Evolutionary conservation across 2,329 filamentous ascomycete species (phyloP).

Genomic region (Curvularia lunata): DNA sequence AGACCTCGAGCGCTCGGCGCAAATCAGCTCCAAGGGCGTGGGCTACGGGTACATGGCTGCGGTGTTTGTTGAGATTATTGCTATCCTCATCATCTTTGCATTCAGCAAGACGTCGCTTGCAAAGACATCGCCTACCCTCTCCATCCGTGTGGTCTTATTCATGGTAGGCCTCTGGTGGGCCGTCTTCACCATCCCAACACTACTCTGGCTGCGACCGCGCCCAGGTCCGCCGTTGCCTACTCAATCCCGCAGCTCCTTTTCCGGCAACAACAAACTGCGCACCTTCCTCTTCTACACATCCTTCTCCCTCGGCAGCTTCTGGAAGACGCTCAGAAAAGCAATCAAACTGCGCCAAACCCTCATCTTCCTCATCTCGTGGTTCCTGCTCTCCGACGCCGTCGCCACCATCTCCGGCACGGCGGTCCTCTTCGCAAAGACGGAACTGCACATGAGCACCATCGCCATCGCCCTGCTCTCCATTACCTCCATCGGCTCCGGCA

Average conservation of each 20-base stretch:
- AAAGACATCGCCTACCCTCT: conserved; percentile 77
- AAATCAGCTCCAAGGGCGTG: conserved; percentile 86
- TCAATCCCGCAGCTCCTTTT: conserved; percentile 23
- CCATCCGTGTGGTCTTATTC: conserved; percentile 80
- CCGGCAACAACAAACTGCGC: conserved; percentile 13
- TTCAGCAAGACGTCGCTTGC: conserved; percentile 46
- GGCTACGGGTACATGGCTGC: conserved; percentile 88
- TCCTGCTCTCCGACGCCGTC: conserved; percentile 88
- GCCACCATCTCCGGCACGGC: conserved; percentile 94
- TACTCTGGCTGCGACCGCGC: conserved; percentile 80
- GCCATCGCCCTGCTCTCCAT: conserved; percentile 87
- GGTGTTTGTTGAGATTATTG: conserved; percentile 77
- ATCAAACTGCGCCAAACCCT: conserved; percentile 72
- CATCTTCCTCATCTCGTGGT: conserved; percentile 83
- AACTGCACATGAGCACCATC: conserved; percentile 85
- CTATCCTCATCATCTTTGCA: conserved; percentile 74
- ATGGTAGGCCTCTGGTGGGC: conserved; percentile 89
- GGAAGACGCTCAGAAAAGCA: conserved; percentile 75
- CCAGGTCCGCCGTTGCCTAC: conserved; percentile 77
- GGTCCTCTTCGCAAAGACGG: conserved; percentile 89
- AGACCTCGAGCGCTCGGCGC: conserved; percentile 79
- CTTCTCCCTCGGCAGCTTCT: conserved; percentile 83
- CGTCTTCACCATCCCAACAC: conserved; percentile 81
- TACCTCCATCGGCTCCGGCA: conserved; percentile 83
- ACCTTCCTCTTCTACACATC: conserved; percentile 70